Evolutionary conservation across 495 filamentous ascomycete genomes (phyloP).

Genomic region (Acidomyces sp.): DNA sequence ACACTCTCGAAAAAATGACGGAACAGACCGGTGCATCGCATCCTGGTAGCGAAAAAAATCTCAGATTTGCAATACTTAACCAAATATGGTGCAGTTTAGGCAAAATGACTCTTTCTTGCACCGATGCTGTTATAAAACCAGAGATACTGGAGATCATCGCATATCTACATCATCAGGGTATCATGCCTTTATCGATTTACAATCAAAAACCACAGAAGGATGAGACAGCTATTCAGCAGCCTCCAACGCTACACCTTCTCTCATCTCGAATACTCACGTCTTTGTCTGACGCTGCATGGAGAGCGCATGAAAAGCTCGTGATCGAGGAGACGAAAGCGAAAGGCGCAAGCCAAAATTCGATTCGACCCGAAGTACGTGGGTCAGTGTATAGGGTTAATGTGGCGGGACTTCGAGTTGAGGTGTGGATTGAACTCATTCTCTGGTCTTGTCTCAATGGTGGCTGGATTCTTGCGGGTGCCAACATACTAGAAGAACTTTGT

Average conservation of each 20-base stretch:
- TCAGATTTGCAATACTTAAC: constrained; percentile 21
- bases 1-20: neutral
- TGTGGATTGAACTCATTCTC: constrained; percentile 54
- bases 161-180: constrained; percentile 43
- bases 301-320: constrained; percentile 37
- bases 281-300: constrained; percentile 50
- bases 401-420: constrained; percentile 41
- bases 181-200: constrained; percentile 48
- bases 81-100: constrained; percentile 42
- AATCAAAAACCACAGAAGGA: constrained; percentile 29
- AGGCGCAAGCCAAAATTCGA: constrained; percentile 27
- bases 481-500: constrained; percentile 29
- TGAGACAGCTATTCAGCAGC: constrained; percentile 35
- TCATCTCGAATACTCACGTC: constrained; percentile 46
- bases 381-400: constrained; percentile 38
- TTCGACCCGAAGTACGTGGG: constrained; percentile 38
- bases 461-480: constrained; percentile 40
- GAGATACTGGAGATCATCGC: constrained; percentile 46
- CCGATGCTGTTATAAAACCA: constrained; percentile 39
- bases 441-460: constrained; percentile 56
- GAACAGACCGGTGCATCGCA: neutral
- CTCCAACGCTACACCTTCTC: constrained; percentile 45
- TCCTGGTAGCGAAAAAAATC: neutral
- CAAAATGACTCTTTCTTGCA: constrained; percentile 40
- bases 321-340: constrained; percentile 33